phyloP scores from a whole-genome alignment of 306 rosid genomes.

The barrel medic (Medicago truncatula) region DNA sequence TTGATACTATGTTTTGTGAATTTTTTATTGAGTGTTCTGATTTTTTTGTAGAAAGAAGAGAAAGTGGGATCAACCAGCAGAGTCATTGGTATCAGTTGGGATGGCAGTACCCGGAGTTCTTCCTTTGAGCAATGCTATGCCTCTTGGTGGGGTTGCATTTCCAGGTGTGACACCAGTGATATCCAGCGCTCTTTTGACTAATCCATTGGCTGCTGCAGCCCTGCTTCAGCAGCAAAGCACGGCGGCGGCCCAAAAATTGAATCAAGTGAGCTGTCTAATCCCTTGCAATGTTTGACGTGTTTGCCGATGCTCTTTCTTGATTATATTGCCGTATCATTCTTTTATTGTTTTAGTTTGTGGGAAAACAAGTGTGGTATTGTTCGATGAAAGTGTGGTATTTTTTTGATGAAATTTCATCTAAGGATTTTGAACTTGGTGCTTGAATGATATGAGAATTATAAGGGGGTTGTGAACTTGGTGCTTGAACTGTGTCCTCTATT shows the following conservation, averaged over 20 bases:
- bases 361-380: not conserved
- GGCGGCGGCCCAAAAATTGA: conserved; percentile 51
- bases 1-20: not conserved
- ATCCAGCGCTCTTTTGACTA: conserved; percentile 42
- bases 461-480: conserved; percentile 2
- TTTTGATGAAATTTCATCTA: conserved; percentile 27
- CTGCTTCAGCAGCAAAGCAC: conserved; percentile 58
- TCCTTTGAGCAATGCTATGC: conserved; percentile 51
- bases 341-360: conserved; percentile 6
- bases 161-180: conserved; percentile 44
- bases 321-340: not conserved
- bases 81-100: conserved; percentile 62
- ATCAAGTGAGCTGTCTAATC: conserved; percentile 55
- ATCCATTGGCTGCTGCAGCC: conserved; percentile 47
- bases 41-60: conserved; percentile 73
- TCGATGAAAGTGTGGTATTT: not conserved
- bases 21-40: not conserved
- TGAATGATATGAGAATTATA: conserved; percentile 4
- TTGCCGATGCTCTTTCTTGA: conserved; percentile 16
- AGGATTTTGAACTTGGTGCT: conserved; percentile 13
- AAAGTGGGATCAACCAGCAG: conserved; percentile 98
- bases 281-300: conserved; percentile 14
- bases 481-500: not conserved
- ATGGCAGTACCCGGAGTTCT: conserved; percentile 59
- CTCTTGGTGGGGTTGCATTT: conserved; percentile 51